Base-by-base conservation (phyloP, 2,329 filamentous ascomycete genomes). In the Arthrobotrys entomopaga region DNA sequence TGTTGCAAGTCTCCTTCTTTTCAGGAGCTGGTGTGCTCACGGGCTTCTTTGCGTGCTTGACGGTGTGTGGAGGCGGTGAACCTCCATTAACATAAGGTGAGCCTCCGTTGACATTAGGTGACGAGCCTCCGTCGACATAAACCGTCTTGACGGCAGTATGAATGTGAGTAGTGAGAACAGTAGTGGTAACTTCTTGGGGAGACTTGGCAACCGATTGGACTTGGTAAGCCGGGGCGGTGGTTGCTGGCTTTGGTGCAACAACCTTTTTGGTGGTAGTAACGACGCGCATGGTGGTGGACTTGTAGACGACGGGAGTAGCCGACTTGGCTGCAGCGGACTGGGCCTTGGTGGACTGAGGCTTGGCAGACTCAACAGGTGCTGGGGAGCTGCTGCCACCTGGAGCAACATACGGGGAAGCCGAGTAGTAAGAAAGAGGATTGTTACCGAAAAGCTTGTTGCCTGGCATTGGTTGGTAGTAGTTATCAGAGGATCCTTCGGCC, bases 391-490 rank as follows among this genome's bases (percentile, higher is more conserved):
- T 40, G 16, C 69, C 69, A 26, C 64, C 64, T 20, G 70, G 48
- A 26, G 50, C 57, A 7, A 48, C 70, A 40, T 74, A 74, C 13
- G 63, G 24, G 6, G 40, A 22, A 8, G 57, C 57, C 26, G 66
- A 63, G n/a, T 74, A 74, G 7, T 43, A 20, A 5, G 70, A 74
- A 22, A 74, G 49, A 29, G 63, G 63, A 49, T 74, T 74, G 63
- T 74, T 64, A 19, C 70, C 70, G 20, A 74, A 42, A 34, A 74
- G 70, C 57, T 74, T 66, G 63, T 74, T 74, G 49, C 43, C 15
- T 16, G 70, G 63, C 70, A 74, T 50, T 16, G 63, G 63, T 19
- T 56, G n/a, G 10, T 49, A 40, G 20, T 40, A 57, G 26, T 24
- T 38, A 19, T 66, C 57, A 8, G 69, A 63, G 15, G 65, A 66